Evolutionary conservation across 2,329 filamentous ascomycete genomes (phyloP), one percentile per base, ranked within the genome.

Genomic region (Lojkania enalia): DNA sequence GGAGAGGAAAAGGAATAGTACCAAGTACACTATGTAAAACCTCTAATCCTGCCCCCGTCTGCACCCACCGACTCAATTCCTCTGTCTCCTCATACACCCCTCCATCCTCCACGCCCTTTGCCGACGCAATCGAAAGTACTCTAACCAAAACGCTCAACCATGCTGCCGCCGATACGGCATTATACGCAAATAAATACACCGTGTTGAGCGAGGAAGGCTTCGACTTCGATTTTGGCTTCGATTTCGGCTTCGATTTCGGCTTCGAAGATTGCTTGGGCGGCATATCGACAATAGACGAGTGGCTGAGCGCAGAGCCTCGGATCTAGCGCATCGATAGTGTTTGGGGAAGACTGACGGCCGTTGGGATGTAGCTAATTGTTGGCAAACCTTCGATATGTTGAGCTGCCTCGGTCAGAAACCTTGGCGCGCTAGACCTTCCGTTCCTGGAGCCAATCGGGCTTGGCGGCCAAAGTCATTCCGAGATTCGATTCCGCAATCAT

Each of bases 41-140:
- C 74, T 99, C 94, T 66, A 96, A 75, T 33, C 83, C 72, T 1
- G 94, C 94, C 42, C 89, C 71, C 2, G 87, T 94, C 77, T 99
- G 94, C 44, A 88, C 91, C 81, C 83, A 84, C 61, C 86, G 85
- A 35, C 83, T 83, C 68, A 85, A 90, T 39, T 81, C 73, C 54
- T 87, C 86, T 6, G 84, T 78, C 32, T 75, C 78, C 4, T 75
- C 66, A 61, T 84, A 86, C 36, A 88, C 83, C 41, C 78, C 74
- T 13, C 74, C 72, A 16, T 52, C 58, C 0, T 51, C 56, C 13
- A 63, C 23, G 1, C 57, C 64, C 14, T 56, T 42, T 43, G 25
- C 42, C 31, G 1, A n/a, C n/a, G 77, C 65, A 16, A 86, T 77
- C 42, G 83, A 71, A 19, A 84, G 60, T 2, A 87, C 85, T 48